A percentile compares a stretch with the other conserved stretches of the same genome.
Conservation (phyloP, 345 rosid species). For the Hibiscus tridactylites region DNA sequence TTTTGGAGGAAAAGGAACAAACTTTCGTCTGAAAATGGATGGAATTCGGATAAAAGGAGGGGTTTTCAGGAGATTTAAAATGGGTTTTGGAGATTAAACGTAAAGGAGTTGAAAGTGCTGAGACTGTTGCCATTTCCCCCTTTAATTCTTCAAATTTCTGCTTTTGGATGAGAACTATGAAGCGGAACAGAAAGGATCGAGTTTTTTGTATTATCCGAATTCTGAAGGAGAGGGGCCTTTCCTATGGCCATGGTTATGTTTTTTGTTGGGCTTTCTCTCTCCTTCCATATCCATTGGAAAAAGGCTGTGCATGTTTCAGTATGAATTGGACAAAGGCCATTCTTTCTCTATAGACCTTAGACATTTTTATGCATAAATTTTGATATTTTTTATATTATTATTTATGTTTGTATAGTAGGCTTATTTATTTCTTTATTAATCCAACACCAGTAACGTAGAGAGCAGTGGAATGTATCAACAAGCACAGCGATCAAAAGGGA, state of each 20-base stretch:
- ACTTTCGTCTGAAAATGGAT: conserved; percentile 24
- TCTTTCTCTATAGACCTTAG: neutral
- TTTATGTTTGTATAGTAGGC: too few species aligned
- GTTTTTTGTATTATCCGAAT: neutral
- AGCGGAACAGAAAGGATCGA: too few species aligned
- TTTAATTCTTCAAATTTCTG: neutral
- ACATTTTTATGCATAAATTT: too few species aligned
- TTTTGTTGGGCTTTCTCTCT: neutral
- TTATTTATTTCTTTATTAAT: too few species aligned
- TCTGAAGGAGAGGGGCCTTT: neutral
- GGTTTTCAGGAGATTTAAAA: neutral
- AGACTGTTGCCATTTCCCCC: conserved; percentile 43
- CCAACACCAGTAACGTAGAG: neutral
- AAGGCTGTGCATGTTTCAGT: too few species aligned
- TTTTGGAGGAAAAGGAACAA: conserved; percentile 9
- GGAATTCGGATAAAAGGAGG: conserved; percentile 11
- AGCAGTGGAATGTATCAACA: neutral
- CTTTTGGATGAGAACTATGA: neutral
- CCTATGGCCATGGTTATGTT: neutral
- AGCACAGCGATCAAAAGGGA: neutral
- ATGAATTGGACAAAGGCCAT: neutral
- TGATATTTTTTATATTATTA: too few species aligned
- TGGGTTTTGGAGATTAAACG: conserved; percentile 11
- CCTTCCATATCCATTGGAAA: too few species aligned
- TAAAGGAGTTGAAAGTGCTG: conserved; percentile 31